phyloP scores from a whole-genome alignment of 345 rosid genomes.

The Angophora floribunda region DNA sequence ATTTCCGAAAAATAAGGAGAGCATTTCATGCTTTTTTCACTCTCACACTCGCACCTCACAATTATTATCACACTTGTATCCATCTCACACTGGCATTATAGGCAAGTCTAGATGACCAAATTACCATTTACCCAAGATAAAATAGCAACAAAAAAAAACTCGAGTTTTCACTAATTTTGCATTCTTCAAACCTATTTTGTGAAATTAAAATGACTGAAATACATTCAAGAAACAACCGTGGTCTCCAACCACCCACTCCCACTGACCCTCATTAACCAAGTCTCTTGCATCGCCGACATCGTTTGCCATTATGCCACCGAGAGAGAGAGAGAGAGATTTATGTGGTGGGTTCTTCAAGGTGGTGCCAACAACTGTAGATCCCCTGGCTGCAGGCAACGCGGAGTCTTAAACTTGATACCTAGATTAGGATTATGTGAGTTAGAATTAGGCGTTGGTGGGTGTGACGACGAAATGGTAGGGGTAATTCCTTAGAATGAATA shows the following conservation, averaged over 20 bases:
- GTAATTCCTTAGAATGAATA: not conserved
- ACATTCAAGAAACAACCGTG: not conserved
- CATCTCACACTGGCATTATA: not conserved
- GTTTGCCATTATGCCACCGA: not conserved
- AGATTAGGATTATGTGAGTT: not conserved
- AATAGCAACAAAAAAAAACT: not conserved
- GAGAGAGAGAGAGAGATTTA: not conserved
- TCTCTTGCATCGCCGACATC: not conserved
- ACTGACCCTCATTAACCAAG: not conserved
- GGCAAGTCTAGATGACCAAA: not conserved
- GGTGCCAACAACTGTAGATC: too few relatives aligned
- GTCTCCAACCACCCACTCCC: not conserved
- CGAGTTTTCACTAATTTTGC: not conserved
- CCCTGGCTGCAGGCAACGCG: too few relatives aligned
- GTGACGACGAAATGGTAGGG: not conserved
- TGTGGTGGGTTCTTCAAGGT: not conserved
- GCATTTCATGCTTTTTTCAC: not conserved
- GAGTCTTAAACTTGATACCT: not conserved
- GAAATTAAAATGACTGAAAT: not conserved
- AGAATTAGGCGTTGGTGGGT: not conserved
- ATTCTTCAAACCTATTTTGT: not conserved
- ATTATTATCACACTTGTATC: not conserved
- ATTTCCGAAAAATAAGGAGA: not conserved
- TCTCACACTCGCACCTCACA: not conserved
- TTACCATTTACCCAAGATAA: not conserved